Evolutionary conservation across 176 grass and related monocot species (phyloP), one percentile per base, ranked within the genome.

Genomic region (Chrysopogon serrulatus): DNA sequence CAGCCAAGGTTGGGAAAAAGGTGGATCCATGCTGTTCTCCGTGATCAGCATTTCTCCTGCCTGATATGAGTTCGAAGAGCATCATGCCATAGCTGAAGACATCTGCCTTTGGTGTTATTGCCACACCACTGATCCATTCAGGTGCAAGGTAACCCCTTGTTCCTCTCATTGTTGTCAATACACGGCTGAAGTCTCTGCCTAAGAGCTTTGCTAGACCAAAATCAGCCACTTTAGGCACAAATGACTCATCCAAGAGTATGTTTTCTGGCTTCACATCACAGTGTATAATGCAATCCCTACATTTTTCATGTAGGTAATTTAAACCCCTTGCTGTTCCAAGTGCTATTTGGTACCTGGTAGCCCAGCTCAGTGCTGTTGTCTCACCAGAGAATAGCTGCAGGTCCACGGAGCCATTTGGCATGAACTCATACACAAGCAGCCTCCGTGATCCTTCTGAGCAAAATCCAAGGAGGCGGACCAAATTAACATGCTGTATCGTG

Each of bases 331-430:
- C 92, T 18, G 82, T 94, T 74, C 90, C 92, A 71, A 94, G 79
- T 5, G 94, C 92, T 45, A 97, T 97, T 88, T 90, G 90, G 53
- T 92, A 92, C 68, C 94, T 89, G 10, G 35, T 71, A 48, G 51
- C 68, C 94, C 91, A 97, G 77, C 65, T 84, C 53, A 97, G 40
- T 23, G 54, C 40, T 14, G 73, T 53, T 69, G 60, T 87, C 57
- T 85, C 86, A 39, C 70, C 77, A 32, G 82, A 76, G 73, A 97
- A 97, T 37, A 97, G 57, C 79, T 91, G 88, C 63, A 74, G 24
- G 69, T 96, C 94, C 27, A 96, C 78, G 76, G 94, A 97, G 36
- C 94, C 90, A 36, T 91, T 94, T 30, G 89, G 89, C 94, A 97
- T 97, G 85, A 86, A 92, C 85, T 93, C 91, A 16, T 94, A 93